These are phyloP conservation scores for Mortierella sp. DNA, from an alignment of 371 early-diverging fungal species.

Conservation along the genomic window DNA sequence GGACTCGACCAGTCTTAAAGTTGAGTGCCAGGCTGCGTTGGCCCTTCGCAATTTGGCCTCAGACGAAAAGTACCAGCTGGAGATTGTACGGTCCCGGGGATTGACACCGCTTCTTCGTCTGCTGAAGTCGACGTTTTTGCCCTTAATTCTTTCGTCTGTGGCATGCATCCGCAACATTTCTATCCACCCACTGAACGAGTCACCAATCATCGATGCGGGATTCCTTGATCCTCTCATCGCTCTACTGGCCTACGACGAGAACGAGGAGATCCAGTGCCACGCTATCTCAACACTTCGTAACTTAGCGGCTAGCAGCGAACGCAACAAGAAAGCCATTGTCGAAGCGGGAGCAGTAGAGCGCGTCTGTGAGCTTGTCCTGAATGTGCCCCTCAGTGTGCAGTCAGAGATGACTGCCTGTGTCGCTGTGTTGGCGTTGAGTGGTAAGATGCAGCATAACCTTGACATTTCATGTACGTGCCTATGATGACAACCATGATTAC, in stretches of 20 bases:
- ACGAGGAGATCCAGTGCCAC: conserved; percentile 89
- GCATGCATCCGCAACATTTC: conserved; percentile 95
- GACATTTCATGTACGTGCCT: not conserved
- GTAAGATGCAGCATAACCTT: conserved; percentile 35
- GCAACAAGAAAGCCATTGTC: conserved; percentile 82
- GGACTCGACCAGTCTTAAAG: conserved; percentile 83
- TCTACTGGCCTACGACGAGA: conserved; percentile 77
- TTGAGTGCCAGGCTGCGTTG: conserved; percentile 92
- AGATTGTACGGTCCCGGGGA: conserved; percentile 85
- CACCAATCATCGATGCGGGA: conserved; percentile 85
- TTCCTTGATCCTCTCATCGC: conserved; percentile 82
- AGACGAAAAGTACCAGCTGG: conserved; percentile 87
- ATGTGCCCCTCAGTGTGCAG: conserved; percentile 73
- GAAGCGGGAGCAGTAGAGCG: conserved; percentile 86
- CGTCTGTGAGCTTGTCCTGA: conserved; percentile 71
- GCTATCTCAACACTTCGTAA: conserved; percentile 90
- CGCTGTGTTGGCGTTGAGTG: conserved; percentile 84
- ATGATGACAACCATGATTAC: not conserved
- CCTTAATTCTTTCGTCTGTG: conserved; percentile 88
- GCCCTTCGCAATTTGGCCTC: conserved; percentile 93
- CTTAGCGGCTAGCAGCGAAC: conserved; percentile 84
- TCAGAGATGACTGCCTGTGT: conserved; percentile 92
- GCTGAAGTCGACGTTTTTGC: conserved; percentile 80
- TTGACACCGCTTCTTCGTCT: conserved; percentile 79
- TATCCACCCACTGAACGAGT: conserved; percentile 89